Evolutionary conservation across 2,329 filamentous ascomycete species (phyloP).

Genomic region (Diaporthe ampelina): DNA sequence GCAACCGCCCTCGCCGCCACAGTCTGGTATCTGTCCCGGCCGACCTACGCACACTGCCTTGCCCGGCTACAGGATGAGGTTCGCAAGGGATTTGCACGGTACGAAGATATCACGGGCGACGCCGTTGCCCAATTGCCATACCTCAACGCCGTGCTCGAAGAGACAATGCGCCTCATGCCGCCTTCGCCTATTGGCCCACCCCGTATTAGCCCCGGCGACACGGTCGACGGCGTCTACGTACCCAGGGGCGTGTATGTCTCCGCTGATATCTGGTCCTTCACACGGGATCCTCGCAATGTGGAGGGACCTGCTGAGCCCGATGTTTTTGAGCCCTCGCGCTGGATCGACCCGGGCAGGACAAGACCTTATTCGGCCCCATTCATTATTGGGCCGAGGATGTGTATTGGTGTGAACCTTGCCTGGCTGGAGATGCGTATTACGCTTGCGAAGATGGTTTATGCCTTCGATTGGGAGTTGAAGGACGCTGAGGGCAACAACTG

Average conservation of each 20-base stretch:
- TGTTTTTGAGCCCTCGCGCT: slow-evolving; percentile 47
- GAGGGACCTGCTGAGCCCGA: slow-evolving; percentile 37
- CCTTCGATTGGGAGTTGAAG: slow-evolving; percentile 43
- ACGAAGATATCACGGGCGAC: slow-evolving; percentile 42
- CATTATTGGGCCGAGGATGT: slow-evolving; percentile 45
- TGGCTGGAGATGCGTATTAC: slow-evolving; percentile 48
- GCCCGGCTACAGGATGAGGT: slow-evolving; percentile 40
- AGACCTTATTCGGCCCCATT: slow-evolving; percentile 44
- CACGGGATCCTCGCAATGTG: slow-evolving; percentile 44
- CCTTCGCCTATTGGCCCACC: slow-evolving; percentile 45
- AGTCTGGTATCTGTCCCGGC: slow-evolving; percentile 38
- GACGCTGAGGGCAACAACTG: slow-evolving; percentile 43
- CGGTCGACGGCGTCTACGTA: slow-evolving; percentile 46
- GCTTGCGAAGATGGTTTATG: slow-evolving; percentile 46
- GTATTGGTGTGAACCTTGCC: slow-evolving; percentile 47
- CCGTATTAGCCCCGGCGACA: slow-evolving; percentile 47
- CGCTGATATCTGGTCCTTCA: slow-evolving; percentile 45
- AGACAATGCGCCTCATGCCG: slow-evolving; percentile 33
- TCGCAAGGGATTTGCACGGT: slow-evolving; percentile 33
- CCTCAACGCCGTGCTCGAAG: slow-evolving; percentile 35
- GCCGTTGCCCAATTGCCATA: slow-evolving; percentile 11
- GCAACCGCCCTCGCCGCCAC: slow-evolving; percentile 41
- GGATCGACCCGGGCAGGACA: slow-evolving; percentile 40
- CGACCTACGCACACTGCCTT: slow-evolving; percentile 29
- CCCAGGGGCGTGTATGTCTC: slow-evolving; percentile 45